Evolutionary conservation across 225 moss, liverwort and hornwort genomes (phyloP).

Genomic region (Lunularia cruciata): DNA sequence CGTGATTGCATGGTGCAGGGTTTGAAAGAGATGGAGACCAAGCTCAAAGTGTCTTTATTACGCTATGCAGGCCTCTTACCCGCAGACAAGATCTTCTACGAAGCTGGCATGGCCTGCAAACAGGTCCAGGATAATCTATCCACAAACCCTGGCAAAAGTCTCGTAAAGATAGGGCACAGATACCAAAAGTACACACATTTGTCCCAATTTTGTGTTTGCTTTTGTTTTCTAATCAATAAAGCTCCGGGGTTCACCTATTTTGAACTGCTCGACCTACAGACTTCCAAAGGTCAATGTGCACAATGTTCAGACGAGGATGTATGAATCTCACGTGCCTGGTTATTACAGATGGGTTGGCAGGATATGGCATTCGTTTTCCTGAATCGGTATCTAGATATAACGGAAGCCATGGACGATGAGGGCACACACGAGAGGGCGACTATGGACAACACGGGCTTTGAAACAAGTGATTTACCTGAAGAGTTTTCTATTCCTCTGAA

Average conservation of each 20-base stretch:
- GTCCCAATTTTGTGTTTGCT: too few relatives aligned
- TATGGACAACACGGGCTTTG: constrained; percentile 59
- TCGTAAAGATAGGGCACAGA: too few relatives aligned
- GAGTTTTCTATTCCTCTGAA: constrained; percentile 70
- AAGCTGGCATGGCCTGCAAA: constrained; percentile 93
- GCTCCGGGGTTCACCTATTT: too few relatives aligned
- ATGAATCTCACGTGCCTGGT: not conserved
- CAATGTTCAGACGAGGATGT: too few relatives aligned
- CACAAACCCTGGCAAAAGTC: too few relatives aligned
- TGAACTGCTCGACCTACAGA: too few relatives aligned
- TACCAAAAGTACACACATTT: too few relatives aligned
- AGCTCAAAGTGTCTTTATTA: constrained; percentile 71
- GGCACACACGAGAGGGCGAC: constrained; percentile 27
- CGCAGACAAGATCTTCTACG: constrained; percentile 88
- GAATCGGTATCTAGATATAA: constrained; percentile 86
- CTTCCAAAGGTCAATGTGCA: too few relatives aligned
- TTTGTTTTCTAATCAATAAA: too few relatives aligned
- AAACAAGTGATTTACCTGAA: constrained; percentile 68
- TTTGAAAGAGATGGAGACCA: constrained; percentile 73
- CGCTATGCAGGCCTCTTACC: constrained; percentile 67
- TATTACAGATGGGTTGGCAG: constrained; percentile 79
- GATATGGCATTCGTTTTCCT: constrained; percentile 80
- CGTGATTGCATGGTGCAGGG: too few relatives aligned
- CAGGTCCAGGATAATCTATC: constrained; percentile 59
- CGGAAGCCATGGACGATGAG: constrained; percentile 72